Evolutionary conservation across 495 filamentous ascomycete species (phyloP), one percentile per base, ranked within the genome.

Genomic region (Lophiotrema nucula): DNA sequence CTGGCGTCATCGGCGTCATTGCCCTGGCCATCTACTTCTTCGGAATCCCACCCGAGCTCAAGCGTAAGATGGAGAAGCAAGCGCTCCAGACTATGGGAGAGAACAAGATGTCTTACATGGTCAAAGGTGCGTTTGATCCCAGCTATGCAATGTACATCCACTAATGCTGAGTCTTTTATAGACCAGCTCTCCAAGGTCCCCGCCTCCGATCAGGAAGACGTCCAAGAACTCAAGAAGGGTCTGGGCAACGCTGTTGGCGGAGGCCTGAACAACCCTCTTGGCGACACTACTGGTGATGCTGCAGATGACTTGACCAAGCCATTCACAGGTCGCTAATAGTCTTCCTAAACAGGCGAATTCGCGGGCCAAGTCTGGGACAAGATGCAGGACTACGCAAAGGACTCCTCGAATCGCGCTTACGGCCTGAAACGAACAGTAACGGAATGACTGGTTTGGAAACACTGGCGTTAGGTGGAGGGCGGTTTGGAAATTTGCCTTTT

Each of bases 11-110:
- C 43, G 65, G 37, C 53, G 37, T 65, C 31, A 15, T 60, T 18
- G 52, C 50, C 28, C 39, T 60, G 31, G 56, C 51, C 50, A 37
- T 68, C 35, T 69, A 62, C 53, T 53, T 72, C 53, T 71, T 73
- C 60, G 72, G 72, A 42, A 71, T 75, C 52, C 72, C 72, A 2
- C 66, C 71, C 0, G 58, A 71, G 47, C 53, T 69, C 24, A 75
- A 75, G 65, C 65, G 66, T 49, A 67, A 67, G 35, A 61, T 77
- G 22, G 76, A 82, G 54, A 71, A 79, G 37, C 60, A 78, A 4
- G 55, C 78, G 1, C 68, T 81, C 1, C 72, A 80, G 53, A 71
- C 69, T 33, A 80, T 81, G 73, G 79, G 78, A 15, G 79, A 82
- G 62, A 82, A 75, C 24, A 79, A 78, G 46, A 70, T 71, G 37